Evolutionary conservation across 140 eudicot genomes (phyloP).

Genomic region (Cichorium intybus): DNA sequence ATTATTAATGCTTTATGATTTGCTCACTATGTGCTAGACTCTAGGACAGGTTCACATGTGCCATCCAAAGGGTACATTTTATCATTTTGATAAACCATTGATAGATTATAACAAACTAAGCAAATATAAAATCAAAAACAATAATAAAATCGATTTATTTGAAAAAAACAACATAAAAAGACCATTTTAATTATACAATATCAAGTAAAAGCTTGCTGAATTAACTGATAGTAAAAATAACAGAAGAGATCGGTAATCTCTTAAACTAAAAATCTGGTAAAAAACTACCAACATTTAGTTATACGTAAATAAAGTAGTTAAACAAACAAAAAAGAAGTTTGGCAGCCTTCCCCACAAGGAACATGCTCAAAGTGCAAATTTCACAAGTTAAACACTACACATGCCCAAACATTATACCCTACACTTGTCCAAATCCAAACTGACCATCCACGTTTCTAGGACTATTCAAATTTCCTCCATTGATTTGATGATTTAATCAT

Average conservation of each 20-base stretch:
- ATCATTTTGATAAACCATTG: no score
- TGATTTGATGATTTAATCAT: slow-evolving; percentile 29
- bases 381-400: slow-evolving; percentile 12
- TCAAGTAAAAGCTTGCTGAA: no score
- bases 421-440: slow-evolving; percentile 25
- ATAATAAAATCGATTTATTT: not conserved
- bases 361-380: slow-evolving; percentile 26
- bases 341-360: slow-evolving; percentile 30
- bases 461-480: slow-evolving; percentile 1
- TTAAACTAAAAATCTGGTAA: not conserved
- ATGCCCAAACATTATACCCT: no score
- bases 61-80: no score
- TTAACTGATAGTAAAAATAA: no score
- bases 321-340: slow-evolving; percentile 18
- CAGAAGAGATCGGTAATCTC: not conserved
- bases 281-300: not conserved
- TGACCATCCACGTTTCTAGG: slow-evolving; percentile 31
- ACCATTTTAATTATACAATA: not conserved
- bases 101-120: no score
- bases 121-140: not conserved
- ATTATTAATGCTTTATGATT: no score
- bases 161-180: no score
- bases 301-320: slow-evolving; percentile 11
- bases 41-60: no score
- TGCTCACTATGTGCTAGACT: no score